Percentiles rank a stretch among this genome's conserved stretches.
These are phyloP conservation scores for Magnusiomyces tetraspermus DNA, from an alignment of 1,139 yeast species.

Conservation along the genomic window DNA sequence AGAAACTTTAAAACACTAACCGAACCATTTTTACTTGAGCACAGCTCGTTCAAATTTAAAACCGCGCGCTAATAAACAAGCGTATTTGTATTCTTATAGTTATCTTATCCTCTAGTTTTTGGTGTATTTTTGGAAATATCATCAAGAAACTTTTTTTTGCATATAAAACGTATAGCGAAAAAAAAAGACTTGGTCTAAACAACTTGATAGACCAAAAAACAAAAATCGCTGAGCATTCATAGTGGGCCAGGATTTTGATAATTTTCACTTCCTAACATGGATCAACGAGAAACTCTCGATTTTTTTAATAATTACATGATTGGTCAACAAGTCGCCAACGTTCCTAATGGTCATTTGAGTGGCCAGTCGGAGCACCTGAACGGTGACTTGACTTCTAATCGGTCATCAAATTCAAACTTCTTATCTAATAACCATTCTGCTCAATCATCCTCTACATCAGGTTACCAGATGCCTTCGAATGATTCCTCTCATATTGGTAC, in stretches of 20 bases:
- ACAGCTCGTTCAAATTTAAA: too few species aligned
- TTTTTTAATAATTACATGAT: not conserved
- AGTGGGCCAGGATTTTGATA: not conserved
- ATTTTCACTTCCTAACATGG: not conserved
- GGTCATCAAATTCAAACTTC: not conserved
- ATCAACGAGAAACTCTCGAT: not conserved
- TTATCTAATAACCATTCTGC: not conserved
- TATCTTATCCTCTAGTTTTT: too few species aligned
- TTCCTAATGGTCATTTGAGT: not conserved
- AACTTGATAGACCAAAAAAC: too few species aligned
- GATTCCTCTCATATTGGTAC: too few species aligned
- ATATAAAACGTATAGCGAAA: too few species aligned
- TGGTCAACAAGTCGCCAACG: not conserved
- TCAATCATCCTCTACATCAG: too few species aligned
- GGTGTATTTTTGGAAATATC: not conserved
- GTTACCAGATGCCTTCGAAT: too few species aligned
- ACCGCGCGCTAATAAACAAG: too few species aligned
- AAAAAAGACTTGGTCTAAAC: too few species aligned
- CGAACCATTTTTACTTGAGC: too few species aligned
- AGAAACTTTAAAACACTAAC: not conserved
- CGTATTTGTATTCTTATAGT: too few species aligned
- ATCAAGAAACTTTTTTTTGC: not conserved
- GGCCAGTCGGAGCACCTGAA: not conserved
- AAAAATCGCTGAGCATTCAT: not conserved
- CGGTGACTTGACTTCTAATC: not conserved